phyloP scores from a whole-genome alignment of 768 basidiomycete genomes.

The Obba rivulosa region DNA sequence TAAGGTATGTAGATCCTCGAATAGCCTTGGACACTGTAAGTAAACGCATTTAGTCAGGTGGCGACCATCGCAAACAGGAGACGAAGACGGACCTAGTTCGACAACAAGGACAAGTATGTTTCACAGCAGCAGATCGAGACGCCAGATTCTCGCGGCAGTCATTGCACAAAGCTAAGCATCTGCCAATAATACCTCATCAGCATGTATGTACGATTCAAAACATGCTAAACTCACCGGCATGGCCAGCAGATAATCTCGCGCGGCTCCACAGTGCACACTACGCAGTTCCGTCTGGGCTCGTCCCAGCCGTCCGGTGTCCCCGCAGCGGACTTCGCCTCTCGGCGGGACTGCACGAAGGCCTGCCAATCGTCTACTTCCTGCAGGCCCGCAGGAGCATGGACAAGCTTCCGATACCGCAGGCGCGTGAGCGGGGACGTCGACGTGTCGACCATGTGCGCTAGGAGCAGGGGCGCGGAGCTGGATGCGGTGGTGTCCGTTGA shows the following conservation, averaged over 20 bases:
- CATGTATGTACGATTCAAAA: not conserved
- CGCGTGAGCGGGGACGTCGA: conserved; percentile 45
- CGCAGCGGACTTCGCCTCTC: conserved; percentile 14
- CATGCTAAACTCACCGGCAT: conserved; percentile 49
- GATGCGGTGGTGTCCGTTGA: conserved; percentile 27
- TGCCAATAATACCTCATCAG: conserved; percentile 3
- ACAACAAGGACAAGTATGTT: conserved; percentile 66
- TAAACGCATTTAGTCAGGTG: not conserved
- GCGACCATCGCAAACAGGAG: not conserved
- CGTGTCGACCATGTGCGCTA: conserved; percentile 48
- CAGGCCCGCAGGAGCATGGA: conserved; percentile 17
- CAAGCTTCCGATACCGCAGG: conserved; percentile 37
- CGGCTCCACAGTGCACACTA: conserved; percentile 64
- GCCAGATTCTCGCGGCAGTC: conserved; percentile 58
- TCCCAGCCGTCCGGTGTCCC: conserved; percentile 10
- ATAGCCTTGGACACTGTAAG: conserved; percentile 44
- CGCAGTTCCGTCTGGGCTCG: conserved; percentile 41
- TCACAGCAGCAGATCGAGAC: conserved; percentile 46
- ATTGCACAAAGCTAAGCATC: conserved; percentile 58
- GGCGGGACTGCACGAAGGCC: conserved; percentile 26
- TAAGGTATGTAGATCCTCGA: conserved; percentile 59
- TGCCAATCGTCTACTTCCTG: conserved; percentile 13
- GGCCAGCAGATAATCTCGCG: conserved; percentile 81
- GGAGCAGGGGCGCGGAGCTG: conserved; percentile 37
- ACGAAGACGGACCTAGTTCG: conserved; percentile 34